Evolutionary conservation across 345 rosid genomes (phyloP).

Genomic region (Gossypium bickii): DNA sequence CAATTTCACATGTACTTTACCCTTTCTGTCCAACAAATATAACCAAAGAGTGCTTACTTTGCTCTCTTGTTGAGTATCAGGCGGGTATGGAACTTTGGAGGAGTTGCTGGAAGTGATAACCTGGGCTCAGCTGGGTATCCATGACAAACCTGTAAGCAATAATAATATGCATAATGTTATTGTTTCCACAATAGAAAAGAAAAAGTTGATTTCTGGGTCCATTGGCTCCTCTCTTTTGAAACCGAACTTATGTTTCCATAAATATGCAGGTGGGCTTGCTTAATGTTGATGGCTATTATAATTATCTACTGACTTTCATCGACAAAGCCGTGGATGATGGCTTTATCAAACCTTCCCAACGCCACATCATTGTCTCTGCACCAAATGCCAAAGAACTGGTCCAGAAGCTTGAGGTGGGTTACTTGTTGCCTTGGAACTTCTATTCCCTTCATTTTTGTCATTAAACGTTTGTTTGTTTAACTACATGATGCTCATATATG

Average conservation of each 20-base stretch:
- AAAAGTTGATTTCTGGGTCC: neutral
- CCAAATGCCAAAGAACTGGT: constrained; percentile 83
- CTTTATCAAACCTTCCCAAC: constrained; percentile 80
- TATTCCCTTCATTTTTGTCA: neutral
- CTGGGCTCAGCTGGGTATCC: constrained; percentile 97
- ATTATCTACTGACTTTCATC: constrained; percentile 70
- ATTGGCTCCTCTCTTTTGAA: neutral
- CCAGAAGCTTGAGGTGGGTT: constrained; percentile 85
- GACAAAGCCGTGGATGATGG: constrained; percentile 99
- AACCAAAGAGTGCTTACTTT: neutral
- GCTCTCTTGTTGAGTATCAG: constrained; percentile 29
- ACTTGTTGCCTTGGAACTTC: neutral
- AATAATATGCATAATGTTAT: neutral
- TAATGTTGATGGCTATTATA: constrained; percentile 91
- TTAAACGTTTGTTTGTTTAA: constrained; percentile 8
- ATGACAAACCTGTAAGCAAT: constrained; percentile 80
- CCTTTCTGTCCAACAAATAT: neutral
- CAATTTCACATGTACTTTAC: neutral
- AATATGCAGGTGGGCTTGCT: constrained; percentile 82
- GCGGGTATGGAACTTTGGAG: constrained; percentile 94
- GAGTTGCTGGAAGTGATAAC: constrained; percentile 82
- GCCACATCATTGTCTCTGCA: constrained; percentile 88
- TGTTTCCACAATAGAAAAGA: neutral
- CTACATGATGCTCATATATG: neutral
- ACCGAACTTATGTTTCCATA: neutral